Base-by-base conservation (phyloP, 306 rosid genomes). In the Trifolium pratense region DNA sequence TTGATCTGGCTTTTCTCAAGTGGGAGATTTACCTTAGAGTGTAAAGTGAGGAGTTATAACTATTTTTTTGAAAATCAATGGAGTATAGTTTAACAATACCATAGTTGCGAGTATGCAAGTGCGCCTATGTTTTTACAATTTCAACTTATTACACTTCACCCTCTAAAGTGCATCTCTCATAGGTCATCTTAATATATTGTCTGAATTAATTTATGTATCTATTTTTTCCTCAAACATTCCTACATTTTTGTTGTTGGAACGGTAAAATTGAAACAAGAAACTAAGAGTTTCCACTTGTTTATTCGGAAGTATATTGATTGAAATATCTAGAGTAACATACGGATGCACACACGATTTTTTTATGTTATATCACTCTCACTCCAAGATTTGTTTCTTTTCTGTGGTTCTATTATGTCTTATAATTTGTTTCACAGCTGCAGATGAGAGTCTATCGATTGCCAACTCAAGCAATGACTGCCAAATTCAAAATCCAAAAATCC, bases 381-480 rank as follows among this genome's bases (percentile, higher is more conserved):
- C 43, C 37, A 43, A 17, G 42, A 62, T 63, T 56, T 68, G 72
- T 68, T 66, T 80, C 17, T 70, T 69, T 53, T 45, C 14, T 49
- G 69, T 37, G 36, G 45, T 48, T 45, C 62, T 17, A 9, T 69
- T 8, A 2, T 56, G 74, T 21, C 66, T 77, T 9, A 62, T 79
- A 58, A 32, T 68, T 26, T 11, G 45, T 51, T 83, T 51, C 64
- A 32, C 84, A 75, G 79, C 70, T 82, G 82, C 84, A 73, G 90
- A 78, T 64, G 40, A 3, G 56, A 77, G 75, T 76, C 51, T 72
- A 39, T 58, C 68, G 25, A 68, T 42, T 61, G 80, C 23, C 48
- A 62, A 77, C 73, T 69, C 83, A 66, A 57, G 68, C 45, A 76
- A 70, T 46, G 80, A 39, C 49, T 26, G 53, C 83, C 84, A 78